phyloP scores from a whole-genome alignment of 2,329 filamentous ascomycete species.

The Hymenoscyphus fraxineus region DNA sequence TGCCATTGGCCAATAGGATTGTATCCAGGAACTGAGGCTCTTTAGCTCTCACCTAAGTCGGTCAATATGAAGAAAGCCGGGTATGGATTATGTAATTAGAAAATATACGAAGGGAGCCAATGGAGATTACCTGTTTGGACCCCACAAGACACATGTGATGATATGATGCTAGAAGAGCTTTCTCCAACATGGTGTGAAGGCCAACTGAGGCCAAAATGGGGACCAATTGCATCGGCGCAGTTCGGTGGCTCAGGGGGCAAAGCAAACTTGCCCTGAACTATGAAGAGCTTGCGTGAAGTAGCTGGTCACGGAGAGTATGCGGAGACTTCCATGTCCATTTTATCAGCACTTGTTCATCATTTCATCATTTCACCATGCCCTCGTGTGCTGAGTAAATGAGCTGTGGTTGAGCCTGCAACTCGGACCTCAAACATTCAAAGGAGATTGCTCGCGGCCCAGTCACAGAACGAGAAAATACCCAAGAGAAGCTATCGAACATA shows the following conservation, averaged over 20 bases:
- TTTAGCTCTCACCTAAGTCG: not conserved
- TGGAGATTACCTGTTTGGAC: not conserved
- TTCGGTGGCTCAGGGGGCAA: not conserved
- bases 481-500: not conserved
- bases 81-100: not conserved
- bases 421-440: not conserved
- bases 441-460: not conserved
- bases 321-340: not conserved
- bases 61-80: not conserved
- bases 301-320: not conserved
- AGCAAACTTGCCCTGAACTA: not conserved
- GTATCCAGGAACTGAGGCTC: not conserved
- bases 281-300: not conserved
- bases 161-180: no score
- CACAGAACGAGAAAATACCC: not conserved
- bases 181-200: no score
- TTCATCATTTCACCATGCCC: not conserved
- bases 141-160: no score
- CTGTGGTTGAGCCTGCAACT: not conserved
- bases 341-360: not conserved
- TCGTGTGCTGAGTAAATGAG: not conserved
- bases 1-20: not conserved
- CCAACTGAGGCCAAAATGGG: not conserved
- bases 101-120: slow-evolving; percentile 1
- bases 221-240: not conserved